Conservation (phyloP, 2,329 filamentous ascomycete species). For the Cladosporium sp. region DNA sequence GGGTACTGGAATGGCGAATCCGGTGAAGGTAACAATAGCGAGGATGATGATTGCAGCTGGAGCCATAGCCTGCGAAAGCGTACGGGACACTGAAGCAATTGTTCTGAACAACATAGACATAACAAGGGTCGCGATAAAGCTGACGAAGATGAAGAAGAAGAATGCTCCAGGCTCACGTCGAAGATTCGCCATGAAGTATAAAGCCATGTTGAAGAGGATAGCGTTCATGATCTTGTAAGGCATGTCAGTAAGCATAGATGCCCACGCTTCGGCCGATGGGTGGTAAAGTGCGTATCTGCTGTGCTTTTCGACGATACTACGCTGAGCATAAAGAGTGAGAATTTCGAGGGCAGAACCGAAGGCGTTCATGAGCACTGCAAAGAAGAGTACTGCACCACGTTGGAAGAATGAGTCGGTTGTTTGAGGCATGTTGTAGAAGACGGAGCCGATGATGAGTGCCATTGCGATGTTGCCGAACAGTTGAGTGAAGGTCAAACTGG, state of each 20-base stretch:
- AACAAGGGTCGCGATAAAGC: constrained; percentile 65
- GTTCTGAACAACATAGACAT: constrained; percentile 87
- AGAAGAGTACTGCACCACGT: constrained; percentile 78
- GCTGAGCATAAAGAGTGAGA: constrained; percentile 79
- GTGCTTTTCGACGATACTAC: constrained; percentile 90
- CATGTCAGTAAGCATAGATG: constrained; percentile 81
- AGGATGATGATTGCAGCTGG: constrained; percentile 58
- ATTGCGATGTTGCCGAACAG: constrained; percentile 70
- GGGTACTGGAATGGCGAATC: constrained; percentile 53
- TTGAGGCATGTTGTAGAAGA: constrained; percentile 71
- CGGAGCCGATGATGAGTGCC: constrained; percentile 71
- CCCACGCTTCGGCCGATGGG: constrained; percentile 80
- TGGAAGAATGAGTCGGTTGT: constrained; percentile 71
- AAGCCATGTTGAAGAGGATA: constrained; percentile 69
- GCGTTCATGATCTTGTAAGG: constrained; percentile 76
- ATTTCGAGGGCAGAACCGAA: constrained; percentile 81
- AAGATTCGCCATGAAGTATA: constrained; percentile 87
- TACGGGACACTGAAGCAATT: constrained; percentile 71
- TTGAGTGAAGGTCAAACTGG: constrained; percentile 65
- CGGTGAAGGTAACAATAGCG: constrained; percentile 64
- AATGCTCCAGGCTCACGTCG: constrained; percentile 69
- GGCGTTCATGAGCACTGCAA: constrained; percentile 80
- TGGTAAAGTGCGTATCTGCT: constrained; percentile 82
- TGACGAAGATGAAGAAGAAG: constrained; percentile 80
- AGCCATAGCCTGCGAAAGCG: constrained; percentile 55